These are phyloP conservation scores for Candida sonorensis DNA, from an alignment of 805 yeast species.

Conservation along the genomic window DNA sequence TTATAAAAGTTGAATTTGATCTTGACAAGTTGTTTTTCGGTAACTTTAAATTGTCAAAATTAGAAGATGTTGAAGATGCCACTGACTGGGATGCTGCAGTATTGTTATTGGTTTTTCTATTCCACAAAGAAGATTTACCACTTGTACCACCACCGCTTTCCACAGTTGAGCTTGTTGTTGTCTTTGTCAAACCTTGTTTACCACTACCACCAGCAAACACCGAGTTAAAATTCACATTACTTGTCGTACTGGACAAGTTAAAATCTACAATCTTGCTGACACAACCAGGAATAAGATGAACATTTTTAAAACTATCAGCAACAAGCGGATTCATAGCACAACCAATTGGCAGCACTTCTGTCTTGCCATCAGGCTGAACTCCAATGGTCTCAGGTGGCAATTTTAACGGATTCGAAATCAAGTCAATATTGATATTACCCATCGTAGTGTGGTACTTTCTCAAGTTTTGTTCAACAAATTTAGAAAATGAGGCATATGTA, in stretches of 20 bases:
- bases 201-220: too few relatives aligned
- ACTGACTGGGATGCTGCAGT: too few relatives aligned
- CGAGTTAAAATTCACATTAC: too few relatives aligned
- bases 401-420: constrained; percentile 32
- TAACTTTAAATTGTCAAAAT: constrained; percentile 14
- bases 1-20: constrained; percentile 29
- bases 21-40: constrained; percentile 27
- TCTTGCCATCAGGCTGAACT: constrained; percentile 24
- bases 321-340: constrained; percentile 46
- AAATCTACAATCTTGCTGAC: constrained; percentile 22
- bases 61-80: not conserved
- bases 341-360: constrained; percentile 37
- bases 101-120: too few relatives aligned
- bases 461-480: constrained; percentile 39
- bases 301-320: constrained; percentile 46
- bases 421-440: constrained; percentile 31
- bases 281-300: constrained; percentile 53
- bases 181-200: constrained; percentile 2
- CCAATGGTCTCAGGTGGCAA: constrained; percentile 27
- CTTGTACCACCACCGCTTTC: constrained; percentile 1
- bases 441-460: constrained; percentile 29
- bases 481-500: constrained; percentile 47
- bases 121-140: constrained; percentile 7
- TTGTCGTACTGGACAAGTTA: constrained; percentile 7
- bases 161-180: constrained; percentile 1